phyloP scores from a whole-genome alignment of 345 rosid species.

The Triadica sebifera region DNA sequence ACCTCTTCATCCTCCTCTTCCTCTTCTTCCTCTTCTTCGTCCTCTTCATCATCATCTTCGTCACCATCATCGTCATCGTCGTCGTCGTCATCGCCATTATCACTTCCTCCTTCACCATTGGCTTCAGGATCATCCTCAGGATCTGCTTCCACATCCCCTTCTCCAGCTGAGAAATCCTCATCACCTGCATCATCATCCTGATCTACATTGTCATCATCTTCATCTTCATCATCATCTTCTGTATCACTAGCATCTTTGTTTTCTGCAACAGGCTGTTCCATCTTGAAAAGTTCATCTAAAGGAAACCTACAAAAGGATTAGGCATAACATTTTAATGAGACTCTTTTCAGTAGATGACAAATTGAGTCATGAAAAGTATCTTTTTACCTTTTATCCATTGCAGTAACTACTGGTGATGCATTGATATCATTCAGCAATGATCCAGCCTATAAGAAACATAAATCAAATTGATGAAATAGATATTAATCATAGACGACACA shows the following conservation, averaged over 20 bases:
- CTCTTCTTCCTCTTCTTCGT: constrained; percentile 32
- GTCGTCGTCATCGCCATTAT: constrained; percentile 47
- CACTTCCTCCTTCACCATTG: constrained; percentile 53
- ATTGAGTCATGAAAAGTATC: neutral
- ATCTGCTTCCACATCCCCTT: constrained; percentile 47
- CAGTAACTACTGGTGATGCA: constrained; percentile 20
- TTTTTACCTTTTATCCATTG: constrained; percentile 43
- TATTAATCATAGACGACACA: neutral
- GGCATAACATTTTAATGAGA: neutral
- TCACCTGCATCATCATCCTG: constrained; percentile 43
- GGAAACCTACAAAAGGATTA: constrained; percentile 36
- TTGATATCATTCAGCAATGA: constrained; percentile 28
- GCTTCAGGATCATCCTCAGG: constrained; percentile 59
- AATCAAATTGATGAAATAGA: neutral
- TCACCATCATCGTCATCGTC: constrained; percentile 38
- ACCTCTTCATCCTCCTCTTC: constrained; percentile 39
- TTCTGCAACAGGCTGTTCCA: constrained; percentile 36
- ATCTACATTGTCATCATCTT: constrained; percentile 30
- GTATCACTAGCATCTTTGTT: constrained; percentile 54
- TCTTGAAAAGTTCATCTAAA: constrained; percentile 40
- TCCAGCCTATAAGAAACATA: constrained; percentile 32
- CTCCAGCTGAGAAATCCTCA: constrained; percentile 57
- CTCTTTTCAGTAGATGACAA: neutral
- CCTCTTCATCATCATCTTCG: constrained; percentile 34
- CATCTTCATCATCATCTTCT: constrained; percentile 47